These are phyloP conservation scores for Debaryomyces sp. DNA, from an alignment of 1,139 yeast species.

Conservation along the genomic window DNA sequence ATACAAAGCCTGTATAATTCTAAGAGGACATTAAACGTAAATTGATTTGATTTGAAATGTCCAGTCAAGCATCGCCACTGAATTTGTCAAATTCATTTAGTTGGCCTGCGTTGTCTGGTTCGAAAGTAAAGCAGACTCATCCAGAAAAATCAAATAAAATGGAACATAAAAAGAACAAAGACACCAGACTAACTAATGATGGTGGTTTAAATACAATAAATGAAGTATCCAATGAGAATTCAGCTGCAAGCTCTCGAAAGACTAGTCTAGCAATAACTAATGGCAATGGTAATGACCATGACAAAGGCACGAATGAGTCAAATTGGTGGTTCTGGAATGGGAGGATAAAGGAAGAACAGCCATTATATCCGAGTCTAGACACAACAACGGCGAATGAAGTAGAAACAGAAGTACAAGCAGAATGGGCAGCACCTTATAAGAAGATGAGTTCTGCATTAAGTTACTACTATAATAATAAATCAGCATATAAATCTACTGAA, in stretches of 20 bases:
- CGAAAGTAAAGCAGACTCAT: slow-evolving; percentile 2
- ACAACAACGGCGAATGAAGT: background rate
- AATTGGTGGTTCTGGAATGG: slow-evolving; percentile 17
- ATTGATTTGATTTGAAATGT: slow-evolving; percentile 3
- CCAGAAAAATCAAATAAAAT: background rate
- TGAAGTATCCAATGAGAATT: slow-evolving; percentile 10
- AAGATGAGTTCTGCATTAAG: slow-evolving; percentile 1
- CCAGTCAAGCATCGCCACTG: background rate
- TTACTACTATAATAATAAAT: slow-evolving; percentile 3
- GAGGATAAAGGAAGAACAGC: slow-evolving; percentile 1
- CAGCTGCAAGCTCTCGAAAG: slow-evolving; percentile 4
- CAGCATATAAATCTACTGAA: background rate
- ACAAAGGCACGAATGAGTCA: background rate
- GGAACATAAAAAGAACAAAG: background rate
- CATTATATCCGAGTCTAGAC: background rate
- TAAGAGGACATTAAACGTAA: background rate
- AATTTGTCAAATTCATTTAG: slow-evolving; percentile 4
- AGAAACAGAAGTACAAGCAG: background rate
- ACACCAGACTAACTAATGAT: background rate
- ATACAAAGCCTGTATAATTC: background rate
- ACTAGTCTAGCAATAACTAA: slow-evolving; percentile 5
- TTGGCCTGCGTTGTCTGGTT: slow-evolving; percentile 6
- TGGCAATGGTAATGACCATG: background rate
- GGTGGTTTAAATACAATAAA: slow-evolving; percentile 7
- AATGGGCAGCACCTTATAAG: slow-evolving; percentile 2